Conservation (phyloP, 169 alveolate species). For the Plasmodium coatneyi region DNA sequence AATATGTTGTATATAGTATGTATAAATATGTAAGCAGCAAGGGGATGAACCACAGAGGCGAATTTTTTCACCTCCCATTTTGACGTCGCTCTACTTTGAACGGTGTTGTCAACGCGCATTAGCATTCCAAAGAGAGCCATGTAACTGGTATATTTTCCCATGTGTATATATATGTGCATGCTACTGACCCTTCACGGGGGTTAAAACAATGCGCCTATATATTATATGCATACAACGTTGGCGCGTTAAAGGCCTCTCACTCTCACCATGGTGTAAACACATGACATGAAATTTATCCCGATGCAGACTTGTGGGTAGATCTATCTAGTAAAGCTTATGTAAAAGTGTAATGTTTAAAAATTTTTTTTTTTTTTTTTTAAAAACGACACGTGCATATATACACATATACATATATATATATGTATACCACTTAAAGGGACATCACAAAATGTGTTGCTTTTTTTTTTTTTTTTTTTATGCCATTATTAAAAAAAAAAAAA, state of each 20-base stretch:
- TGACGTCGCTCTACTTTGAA: not conserved
- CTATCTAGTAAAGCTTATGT: slow-evolving; percentile 32
- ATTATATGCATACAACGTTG: slow-evolving; percentile 1
- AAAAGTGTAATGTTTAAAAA: not conserved
- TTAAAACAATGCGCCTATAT: not conserved
- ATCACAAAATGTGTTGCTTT: not conserved
- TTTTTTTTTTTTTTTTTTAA: slow-evolving; percentile 14
- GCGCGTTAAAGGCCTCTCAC: not conserved
- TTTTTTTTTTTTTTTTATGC: not conserved
- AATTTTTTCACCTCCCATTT: not conserved
- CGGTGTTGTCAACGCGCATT: not conserved
- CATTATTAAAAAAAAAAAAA: not conserved
- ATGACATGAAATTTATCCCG: not conserved
- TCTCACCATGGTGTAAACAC: not conserved
- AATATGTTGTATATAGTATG: not conserved
- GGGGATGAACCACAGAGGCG: not conserved
- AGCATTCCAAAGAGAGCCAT: not conserved
- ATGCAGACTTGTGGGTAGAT: not conserved
- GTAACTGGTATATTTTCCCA: not conserved
- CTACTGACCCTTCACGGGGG: not conserved
- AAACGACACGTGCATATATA: not conserved
- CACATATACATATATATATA: not conserved
- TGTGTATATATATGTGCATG: not conserved
- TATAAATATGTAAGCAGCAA: not conserved
- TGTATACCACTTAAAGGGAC: not conserved